Conservation (phyloP, 2,329 filamentous ascomycete genomes). For the Fusarium hainanense region DNA sequence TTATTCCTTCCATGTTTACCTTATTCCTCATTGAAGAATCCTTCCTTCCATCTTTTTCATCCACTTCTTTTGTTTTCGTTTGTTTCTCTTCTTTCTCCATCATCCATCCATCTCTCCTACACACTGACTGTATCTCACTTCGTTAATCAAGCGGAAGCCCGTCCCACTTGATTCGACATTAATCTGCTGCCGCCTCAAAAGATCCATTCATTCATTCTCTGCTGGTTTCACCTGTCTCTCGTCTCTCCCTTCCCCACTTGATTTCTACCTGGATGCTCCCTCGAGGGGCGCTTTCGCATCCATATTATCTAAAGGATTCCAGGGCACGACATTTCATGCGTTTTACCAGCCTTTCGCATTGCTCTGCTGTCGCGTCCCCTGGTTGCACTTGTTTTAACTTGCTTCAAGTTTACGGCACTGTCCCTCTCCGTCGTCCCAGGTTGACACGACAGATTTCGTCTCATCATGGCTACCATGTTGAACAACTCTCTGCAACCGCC, state of each 20-base stretch:
- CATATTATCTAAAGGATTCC: conserved; percentile 39
- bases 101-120: not conserved
- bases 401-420: conserved; percentile 37
- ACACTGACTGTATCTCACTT: conserved; percentile 17
- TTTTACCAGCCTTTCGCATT: conserved; percentile 35
- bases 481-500: conserved; percentile 43
- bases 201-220: conserved; percentile 19
- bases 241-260: conserved; percentile 33
- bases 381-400: conserved; percentile 45
- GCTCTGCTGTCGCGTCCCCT: conserved; percentile 27
- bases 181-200: conserved; percentile 6
- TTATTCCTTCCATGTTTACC: conserved; percentile 15
- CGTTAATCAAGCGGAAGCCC: conserved; percentile 1
- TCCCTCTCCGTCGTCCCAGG: conserved; percentile 18
- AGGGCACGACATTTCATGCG: conserved; percentile 32
- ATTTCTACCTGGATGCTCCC: conserved; percentile 29
- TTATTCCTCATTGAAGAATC: not conserved
- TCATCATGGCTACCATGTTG: conserved; percentile 42
- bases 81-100: not conserved
- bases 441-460: conserved; percentile 32
- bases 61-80: conserved; percentile 1
- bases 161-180: conserved; percentile 24
- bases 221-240: conserved; percentile 32
- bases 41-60: conserved; percentile 5
- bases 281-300: conserved; percentile 30